Evolutionary conservation across 768 basidiomycete species (phyloP).

Genomic region (Auriscalpium orientale): DNA sequence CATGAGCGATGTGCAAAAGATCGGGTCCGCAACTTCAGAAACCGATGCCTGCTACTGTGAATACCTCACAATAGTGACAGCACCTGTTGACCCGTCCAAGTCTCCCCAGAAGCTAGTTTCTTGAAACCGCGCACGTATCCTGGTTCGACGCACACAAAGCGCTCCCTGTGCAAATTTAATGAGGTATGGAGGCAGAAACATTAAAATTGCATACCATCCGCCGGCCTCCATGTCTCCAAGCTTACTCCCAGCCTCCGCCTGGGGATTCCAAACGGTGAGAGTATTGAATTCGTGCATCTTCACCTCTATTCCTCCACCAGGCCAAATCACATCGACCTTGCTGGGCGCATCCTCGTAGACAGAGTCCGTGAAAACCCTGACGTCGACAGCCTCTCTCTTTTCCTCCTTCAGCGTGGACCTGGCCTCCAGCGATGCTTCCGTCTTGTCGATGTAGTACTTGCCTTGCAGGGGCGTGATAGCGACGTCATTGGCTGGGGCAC

Average conservation of each 20-base stretch:
- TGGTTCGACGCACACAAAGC: slow-evolving; percentile 87
- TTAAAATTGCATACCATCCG: slow-evolving; percentile 56
- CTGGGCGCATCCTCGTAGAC: slow-evolving; percentile 63
- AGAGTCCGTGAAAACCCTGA: slow-evolving; percentile 60
- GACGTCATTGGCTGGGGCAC: slow-evolving; percentile 51
- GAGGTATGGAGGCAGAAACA: slow-evolving; percentile 2
- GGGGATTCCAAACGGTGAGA: slow-evolving; percentile 95
- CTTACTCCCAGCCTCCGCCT: slow-evolving; percentile 53
- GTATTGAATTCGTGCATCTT: slow-evolving; percentile 55
- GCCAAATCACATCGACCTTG: slow-evolving; percentile 54
- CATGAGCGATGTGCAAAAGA: no score
- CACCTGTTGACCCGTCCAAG: slow-evolving; percentile 73
- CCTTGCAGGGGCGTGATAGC: slow-evolving; percentile 58
- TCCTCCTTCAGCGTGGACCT: slow-evolving; percentile 47
- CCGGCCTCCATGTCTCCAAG: slow-evolving; percentile 86
- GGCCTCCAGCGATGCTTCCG: slow-evolving; percentile 46
- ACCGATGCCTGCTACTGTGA: no score
- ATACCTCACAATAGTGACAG: slow-evolving; percentile 35
- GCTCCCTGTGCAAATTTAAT: slow-evolving; percentile 44
- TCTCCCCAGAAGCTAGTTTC: slow-evolving; percentile 50
- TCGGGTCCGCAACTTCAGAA: no score
- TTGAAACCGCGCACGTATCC: slow-evolving; percentile 75
- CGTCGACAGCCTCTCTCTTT: slow-evolving; percentile 55
- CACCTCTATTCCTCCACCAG: slow-evolving; percentile 46
- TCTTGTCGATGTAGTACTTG: slow-evolving; percentile 75